Base-by-base conservation (phyloP, 371 early-diverging fungal species). In the Mucor plumbeus region DNA sequence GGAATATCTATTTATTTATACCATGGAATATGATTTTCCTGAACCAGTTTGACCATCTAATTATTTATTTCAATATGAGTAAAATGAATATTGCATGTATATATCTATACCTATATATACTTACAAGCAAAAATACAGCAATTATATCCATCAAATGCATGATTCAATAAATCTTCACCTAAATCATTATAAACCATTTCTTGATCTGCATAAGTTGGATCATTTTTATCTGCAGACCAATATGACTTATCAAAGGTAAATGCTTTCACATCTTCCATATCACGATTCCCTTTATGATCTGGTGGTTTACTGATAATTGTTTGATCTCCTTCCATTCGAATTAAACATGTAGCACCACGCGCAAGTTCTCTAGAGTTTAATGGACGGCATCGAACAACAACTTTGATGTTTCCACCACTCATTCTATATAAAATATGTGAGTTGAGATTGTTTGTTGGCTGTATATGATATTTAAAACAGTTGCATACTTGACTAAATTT, bases 191-290 rank as follows among this genome's bases (percentile, higher is more conserved):
- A 97, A 7, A 97, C 87, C 6, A 68, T 76, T 56, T 87, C 74
- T 68, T 97, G 97, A 65, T 87, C 85, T 38, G 94, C 95, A 75
- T 87, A 92, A 38, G 74, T 72, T n/a, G 90, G 78, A 57, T 85
- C 89, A 34, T 68, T 76, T 57, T 86, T 83, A 71, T 90, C 87
- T 40, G 85, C 90, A 7, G 94, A 90, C 94, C 94, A 92, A 70
- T 93, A 95, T 11, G 92, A 92, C 67, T 91, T 86, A 78, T 95
- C 96, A 76, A 92, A 95, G 3, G 91, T 91, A 71, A 93, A 95
- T 0, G 90, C 75, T 65, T 90, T 90, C 33, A 76, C 65, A 55
- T 82, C 84, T 17, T 81, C 80, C n/a, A 68, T 67, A 8, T 83
- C 80, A 58, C 74, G 74, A 7, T 80, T 83, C 6, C 63, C 59